These are phyloP conservation scores for Populus pruinosa DNA, from an alignment of 345 rosid species.

Conservation along the genomic window DNA sequence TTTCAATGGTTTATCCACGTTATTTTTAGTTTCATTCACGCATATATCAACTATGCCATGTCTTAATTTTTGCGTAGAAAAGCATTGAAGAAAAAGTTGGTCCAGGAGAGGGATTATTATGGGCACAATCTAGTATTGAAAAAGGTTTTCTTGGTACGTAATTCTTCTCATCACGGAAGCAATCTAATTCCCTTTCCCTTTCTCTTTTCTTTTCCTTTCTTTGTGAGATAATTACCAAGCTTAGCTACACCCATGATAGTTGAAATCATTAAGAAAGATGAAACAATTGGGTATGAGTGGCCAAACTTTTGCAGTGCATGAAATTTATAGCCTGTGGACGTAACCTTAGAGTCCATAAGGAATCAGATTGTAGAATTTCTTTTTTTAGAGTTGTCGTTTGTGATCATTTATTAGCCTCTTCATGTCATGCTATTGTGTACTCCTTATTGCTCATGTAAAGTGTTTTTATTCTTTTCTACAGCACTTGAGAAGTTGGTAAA, in stretches of 20 bases:
- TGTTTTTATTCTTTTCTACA: conserved; percentile 14
- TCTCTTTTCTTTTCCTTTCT: not conserved
- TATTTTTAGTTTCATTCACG: not conserved
- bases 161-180: not conserved
- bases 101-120: conserved; percentile 22
- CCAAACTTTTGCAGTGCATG: not conserved
- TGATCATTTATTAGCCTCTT: not conserved
- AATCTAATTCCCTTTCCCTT: not conserved
- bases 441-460: not conserved
- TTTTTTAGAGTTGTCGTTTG: not conserved
- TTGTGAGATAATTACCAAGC: not conserved
- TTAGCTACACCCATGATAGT: not conserved
- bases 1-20: not conserved
- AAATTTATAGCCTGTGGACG: too few relatives aligned
- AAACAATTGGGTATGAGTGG: not conserved
- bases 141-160: conserved; percentile 48
- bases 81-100: conserved; percentile 38
- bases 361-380: too few relatives aligned
- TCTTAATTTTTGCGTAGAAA: conserved; percentile 28
- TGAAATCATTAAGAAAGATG: not conserved
- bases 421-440: not conserved
- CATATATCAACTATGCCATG: not conserved
- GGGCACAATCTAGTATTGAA: conserved; percentile 32
- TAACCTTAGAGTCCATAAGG: not conserved
- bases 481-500: conserved; percentile 55